Conservation (phyloP, 305 asterid species). For the Striga hermonthica region DNA sequence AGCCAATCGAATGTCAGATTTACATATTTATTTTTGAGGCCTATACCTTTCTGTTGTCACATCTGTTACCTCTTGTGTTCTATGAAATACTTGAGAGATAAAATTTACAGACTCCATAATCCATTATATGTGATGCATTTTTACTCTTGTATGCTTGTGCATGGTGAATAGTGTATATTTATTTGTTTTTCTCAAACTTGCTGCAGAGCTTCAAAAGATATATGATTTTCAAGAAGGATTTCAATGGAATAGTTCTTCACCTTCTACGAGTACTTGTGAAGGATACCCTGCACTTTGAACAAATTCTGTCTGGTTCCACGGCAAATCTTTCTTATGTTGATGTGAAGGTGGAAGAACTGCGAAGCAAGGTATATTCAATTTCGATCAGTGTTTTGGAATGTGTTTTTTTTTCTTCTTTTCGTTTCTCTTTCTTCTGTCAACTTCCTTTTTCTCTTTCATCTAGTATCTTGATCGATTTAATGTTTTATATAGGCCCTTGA, state of each 20-base stretch:
- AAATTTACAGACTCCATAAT: neutral
- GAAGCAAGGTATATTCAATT: slow-evolving; percentile 60
- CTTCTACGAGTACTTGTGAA: slow-evolving; percentile 78
- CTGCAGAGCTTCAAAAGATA: slow-evolving; percentile 86
- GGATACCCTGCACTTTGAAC: slow-evolving; percentile 67
- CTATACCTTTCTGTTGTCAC: too few species aligned
- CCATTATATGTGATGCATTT: neutral
- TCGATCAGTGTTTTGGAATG: neutral
- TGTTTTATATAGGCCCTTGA: slow-evolving; percentile 64
- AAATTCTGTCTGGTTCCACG: slow-evolving; percentile 54
- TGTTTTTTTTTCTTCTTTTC: neutral
- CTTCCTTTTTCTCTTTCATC: too few species aligned
- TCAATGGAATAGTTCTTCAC: slow-evolving; percentile 68
- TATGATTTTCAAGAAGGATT: slow-evolving; percentile 86
- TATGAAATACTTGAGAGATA: neutral
- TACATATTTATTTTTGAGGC: too few species aligned
- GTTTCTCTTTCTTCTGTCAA: too few species aligned
- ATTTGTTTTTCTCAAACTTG: slow-evolving; percentile 12
- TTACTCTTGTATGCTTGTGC: slow-evolving; percentile 2
- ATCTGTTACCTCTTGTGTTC: neutral
- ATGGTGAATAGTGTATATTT: slow-evolving; percentile 19
- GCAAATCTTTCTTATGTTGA: slow-evolving; percentile 57
- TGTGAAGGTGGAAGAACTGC: slow-evolving; percentile 79
- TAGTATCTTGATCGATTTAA: slow-evolving; percentile 9
- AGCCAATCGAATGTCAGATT: too few species aligned